These are phyloP conservation scores for Akanthomyces uredinophilus DNA, from an alignment of 2,329 filamentous ascomycete genomes.

Conservation along the genomic window DNA sequence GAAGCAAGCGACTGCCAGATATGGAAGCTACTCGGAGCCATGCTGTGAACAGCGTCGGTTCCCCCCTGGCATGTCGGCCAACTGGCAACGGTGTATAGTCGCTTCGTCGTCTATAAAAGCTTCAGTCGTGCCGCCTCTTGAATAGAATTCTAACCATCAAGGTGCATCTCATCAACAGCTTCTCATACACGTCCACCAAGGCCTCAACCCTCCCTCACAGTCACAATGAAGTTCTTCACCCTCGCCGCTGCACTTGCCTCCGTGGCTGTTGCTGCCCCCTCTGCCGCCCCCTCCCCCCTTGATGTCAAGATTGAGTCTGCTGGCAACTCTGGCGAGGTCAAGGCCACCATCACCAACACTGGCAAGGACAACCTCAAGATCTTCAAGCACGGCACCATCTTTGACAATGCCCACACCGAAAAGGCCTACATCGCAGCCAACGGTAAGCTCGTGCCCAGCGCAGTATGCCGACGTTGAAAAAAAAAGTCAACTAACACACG, in stretches of 20 bases:
- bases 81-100: neutral
- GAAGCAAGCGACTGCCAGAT: neutral
- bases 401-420: conserved; percentile 43
- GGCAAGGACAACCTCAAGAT: conserved; percentile 40
- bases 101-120: neutral
- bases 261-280: conserved; percentile 26
- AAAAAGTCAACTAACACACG: neutral
- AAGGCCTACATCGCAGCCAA: conserved; percentile 7
- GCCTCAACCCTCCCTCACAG: neutral
- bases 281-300: conserved; percentile 28
- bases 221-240: conserved; percentile 35
- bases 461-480: neutral
- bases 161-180: neutral
- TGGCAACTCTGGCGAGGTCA: conserved; percentile 41
- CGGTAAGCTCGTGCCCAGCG: neutral
- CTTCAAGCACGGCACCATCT: conserved; percentile 43
- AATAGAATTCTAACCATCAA: neutral
- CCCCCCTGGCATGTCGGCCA: neutral
- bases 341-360: conserved; percentile 44
- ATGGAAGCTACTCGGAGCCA: neutral
- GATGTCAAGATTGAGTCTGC: conserved; percentile 35
- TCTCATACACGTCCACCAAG: neutral
- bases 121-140: neutral
- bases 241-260: conserved; percentile 30
- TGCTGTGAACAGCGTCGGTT: conserved; percentile 5